A percentile compares a stretch with the other conserved stretches of the same genome.
Conservation (phyloP, 768 basidiomycete species). For the Leucogyrophana mollusca region DNA sequence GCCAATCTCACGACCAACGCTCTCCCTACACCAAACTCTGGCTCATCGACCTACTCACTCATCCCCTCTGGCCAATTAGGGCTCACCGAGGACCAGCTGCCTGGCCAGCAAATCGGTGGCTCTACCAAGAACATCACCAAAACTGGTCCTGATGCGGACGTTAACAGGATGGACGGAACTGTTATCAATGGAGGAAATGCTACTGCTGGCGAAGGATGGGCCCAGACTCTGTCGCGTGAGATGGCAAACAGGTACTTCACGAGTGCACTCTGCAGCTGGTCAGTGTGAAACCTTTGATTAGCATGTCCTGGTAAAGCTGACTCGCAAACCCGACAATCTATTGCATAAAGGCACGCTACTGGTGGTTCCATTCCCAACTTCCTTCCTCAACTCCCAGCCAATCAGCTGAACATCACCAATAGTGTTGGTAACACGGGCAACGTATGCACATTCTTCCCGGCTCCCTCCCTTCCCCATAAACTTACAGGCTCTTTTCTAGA, state of each 20-base stretch:
- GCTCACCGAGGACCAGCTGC: conserved; percentile 66
- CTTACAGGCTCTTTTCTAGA: conserved; percentile 37
- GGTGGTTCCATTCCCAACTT: conserved; percentile 79
- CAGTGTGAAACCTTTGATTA: conserved; percentile 18
- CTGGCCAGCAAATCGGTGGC: conserved; percentile 55
- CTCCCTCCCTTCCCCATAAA: background rate
- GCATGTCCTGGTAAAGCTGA: background rate
- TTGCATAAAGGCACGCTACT: conserved; percentile 65
- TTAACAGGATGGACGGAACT: conserved; percentile 52
- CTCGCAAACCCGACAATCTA: background rate
- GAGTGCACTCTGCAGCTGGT: conserved; percentile 90
- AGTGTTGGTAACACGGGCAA: conserved; percentile 72
- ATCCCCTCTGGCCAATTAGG: conserved; percentile 83
- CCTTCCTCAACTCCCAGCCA: conserved; percentile 65
- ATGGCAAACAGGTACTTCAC: conserved; percentile 84
- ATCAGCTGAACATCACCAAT: conserved; percentile 66
- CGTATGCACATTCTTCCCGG: conserved; percentile 41
- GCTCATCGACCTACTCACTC: conserved; percentile 62
- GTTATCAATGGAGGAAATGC: conserved; percentile 72
- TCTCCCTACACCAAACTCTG: conserved; percentile 49
- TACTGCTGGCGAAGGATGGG: conserved; percentile 64
- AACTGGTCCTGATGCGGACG: conserved; percentile 55
- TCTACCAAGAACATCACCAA: conserved; percentile 46
- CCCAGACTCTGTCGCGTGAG: conserved; percentile 57
- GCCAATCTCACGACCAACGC: conserved; percentile 60